A percentile compares a stretch with the other conserved stretches of the same genome.
Evolutionary conservation across 2,329 filamentous ascomycete species (phyloP).

Genomic region (Elsinoe batatas): DNA sequence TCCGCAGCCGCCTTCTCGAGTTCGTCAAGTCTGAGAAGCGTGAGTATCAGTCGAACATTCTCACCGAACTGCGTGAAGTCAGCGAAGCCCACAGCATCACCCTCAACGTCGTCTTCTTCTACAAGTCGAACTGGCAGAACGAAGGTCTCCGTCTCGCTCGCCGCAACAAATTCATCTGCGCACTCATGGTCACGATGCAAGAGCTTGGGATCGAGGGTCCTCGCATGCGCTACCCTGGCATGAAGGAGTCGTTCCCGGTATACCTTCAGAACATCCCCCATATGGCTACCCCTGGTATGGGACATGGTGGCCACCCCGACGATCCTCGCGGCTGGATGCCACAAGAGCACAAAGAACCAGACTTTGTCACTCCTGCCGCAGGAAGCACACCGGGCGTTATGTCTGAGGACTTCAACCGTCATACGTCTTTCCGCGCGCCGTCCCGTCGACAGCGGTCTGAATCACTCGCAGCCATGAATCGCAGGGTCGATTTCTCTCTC

Average conservation of each 20-base stretch:
- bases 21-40: conserved; percentile 80
- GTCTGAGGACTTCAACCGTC: conserved; percentile 19
- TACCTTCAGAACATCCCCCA: conserved; percentile 48
- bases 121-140: conserved; percentile 95
- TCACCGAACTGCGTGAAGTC: conserved; percentile 73
- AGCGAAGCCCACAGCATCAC: conserved; percentile 76
- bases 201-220: conserved; percentile 79
- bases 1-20: conserved; percentile 69
- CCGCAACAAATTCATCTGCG: conserved; percentile 89
- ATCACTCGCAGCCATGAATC: conserved; percentile 47
- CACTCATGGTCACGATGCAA: conserved; percentile 77
- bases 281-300: conserved; percentile 32
- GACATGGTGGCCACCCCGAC: conserved; percentile 36
- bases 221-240: conserved; percentile 60
- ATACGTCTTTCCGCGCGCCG: conserved; percentile 19
- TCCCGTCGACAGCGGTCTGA: conserved; percentile 44
- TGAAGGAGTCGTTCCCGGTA: conserved; percentile 56
- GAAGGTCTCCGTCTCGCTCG: conserved; percentile 80
- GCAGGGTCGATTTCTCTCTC: conserved; percentile 60
- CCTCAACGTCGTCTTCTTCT: conserved; percentile 91
- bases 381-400: conserved; percentile 15
- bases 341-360: conserved; percentile 29
- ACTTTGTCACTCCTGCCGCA: conserved; percentile 29
- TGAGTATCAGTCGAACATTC: conserved; percentile 76
- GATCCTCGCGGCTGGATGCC: conserved; percentile 32